phyloP scores from a whole-genome alignment of 2,329 filamentous ascomycete species.

The Calonectria hawksworthii region DNA sequence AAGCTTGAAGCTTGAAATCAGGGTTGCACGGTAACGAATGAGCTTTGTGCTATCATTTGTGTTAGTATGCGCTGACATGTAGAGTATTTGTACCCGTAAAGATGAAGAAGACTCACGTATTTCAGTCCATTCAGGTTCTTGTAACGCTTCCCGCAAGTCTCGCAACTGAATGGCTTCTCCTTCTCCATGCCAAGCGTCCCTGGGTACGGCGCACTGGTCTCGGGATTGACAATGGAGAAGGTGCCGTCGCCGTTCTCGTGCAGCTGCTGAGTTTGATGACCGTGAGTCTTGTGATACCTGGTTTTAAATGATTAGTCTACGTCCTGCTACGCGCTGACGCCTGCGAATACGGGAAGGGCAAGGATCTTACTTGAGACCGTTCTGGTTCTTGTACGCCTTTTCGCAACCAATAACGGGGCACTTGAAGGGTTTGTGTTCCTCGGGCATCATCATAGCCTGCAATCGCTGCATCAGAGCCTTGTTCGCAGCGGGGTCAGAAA shows the following conservation, averaged over 20 bases:
- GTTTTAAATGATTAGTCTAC: conserved; percentile 31
- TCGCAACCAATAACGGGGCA: conserved; percentile 98
- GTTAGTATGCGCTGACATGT: conserved; percentile 48
- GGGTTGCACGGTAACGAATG: conserved; percentile 93
- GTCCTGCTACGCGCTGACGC: neutral
- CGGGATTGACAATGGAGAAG: conserved; percentile 97
- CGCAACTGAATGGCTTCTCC: conserved; percentile 98
- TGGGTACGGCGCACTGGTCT: conserved; percentile 93
- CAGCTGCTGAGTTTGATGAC: conserved; percentile 95
- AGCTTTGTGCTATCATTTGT: conserved; percentile 72
- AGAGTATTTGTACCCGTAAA: too few species aligned
- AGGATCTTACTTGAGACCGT: conserved; percentile 87
- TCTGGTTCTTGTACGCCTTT: conserved; percentile 99
- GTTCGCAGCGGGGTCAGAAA: conserved; percentile 82
- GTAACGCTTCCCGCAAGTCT: conserved; percentile 97
- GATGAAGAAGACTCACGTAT: conserved; percentile 72
- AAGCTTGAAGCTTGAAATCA: conserved; percentile 70
- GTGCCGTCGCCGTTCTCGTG: conserved; percentile 98
- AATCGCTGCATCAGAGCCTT: conserved; percentile 69
- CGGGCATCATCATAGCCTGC: conserved; percentile 76
- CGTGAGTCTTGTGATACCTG: conserved; percentile 83
- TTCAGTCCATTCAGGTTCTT: conserved; percentile 99
- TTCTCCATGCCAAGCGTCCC: conserved; percentile 99
- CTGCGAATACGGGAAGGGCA: neutral
- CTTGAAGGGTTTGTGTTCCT: conserved; percentile 97